Evolutionary conservation across 2,329 filamentous ascomycete species (phyloP), one percentile per base, ranked within the genome.

Genomic region (Sporothrix sp.): DNA sequence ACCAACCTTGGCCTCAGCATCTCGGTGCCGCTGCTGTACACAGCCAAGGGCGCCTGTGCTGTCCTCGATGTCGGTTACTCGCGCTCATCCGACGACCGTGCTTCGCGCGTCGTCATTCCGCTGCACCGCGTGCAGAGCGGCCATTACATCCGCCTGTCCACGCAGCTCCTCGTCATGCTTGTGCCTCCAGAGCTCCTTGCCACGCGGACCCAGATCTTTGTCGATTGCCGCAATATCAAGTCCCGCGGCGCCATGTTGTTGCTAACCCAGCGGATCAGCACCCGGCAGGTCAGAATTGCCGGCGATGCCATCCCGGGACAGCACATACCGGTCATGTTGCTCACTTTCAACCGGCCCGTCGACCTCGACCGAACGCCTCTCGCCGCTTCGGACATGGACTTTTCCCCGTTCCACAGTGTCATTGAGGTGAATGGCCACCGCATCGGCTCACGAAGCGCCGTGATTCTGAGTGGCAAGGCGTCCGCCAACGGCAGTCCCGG

Each of bases 1-100:
- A 56, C 54, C n/a, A 56, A 56, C 42, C 51, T 54, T n/a, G 54
- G 54, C 16, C 23, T 56, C 10, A 54, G 54, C 27, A 52, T 56
- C 14, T 48, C 50, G 1, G 14, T 56, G 20, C 54, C 54, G 1
- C 23, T 56, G 11, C 48, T 56, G 1, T 54, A 52, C 47, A 56
- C 54, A 1, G 36, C 52, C 1, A 49, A 36, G 14, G 54, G 54
- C 4, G 52, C 52, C 2, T 56, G 44, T 21, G 54, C 52, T 2
- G 48, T 56, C 2, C 33, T 56, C 2, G 54, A 56, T 18, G 54
- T 51, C 10, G 44, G 48, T 33, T 43, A 42, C 4, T 52, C 38
- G 13, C 18, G 32, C 20, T 21, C 23, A 3, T 39, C 52, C 8
- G 20, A 37, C 7, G 46, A 42, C 21, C 36, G 28, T 0, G 18